A percentile compares a stretch with the other conserved stretches of the same genome.
Conservation (phyloP, 1,139 yeast species). For the Blastobotrys petasosporus region DNA sequence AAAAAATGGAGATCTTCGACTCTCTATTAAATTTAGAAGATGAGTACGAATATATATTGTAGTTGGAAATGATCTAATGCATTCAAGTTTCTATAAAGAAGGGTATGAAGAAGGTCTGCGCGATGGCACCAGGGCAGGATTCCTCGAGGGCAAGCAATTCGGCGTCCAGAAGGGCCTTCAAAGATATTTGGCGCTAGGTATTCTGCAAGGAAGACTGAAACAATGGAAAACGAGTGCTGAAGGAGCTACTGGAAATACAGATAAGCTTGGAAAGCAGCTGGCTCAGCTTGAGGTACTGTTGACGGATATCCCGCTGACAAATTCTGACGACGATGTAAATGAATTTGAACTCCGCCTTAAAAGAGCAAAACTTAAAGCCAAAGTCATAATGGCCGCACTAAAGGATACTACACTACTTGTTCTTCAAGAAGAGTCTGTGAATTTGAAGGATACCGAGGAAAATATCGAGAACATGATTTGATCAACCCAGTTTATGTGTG, state of each 20-base stretch:
- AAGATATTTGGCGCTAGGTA: constrained; percentile 58
- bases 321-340: constrained; percentile 29
- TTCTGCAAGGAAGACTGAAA: constrained; percentile 49
- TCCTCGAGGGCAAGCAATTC: constrained; percentile 64
- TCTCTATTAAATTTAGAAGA: constrained; percentile 50
- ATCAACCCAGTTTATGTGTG: too few species aligned
- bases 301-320: constrained; percentile 25
- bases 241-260: not conserved
- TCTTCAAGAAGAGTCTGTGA: constrained; percentile 24
- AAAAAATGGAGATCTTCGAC: constrained; percentile 35
- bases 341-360: constrained; percentile 28
- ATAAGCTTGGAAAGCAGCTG: constrained; percentile 16
- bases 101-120: constrained; percentile 50
- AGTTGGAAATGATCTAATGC: not conserved
- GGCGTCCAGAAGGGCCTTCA: constrained; percentile 80
- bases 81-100: constrained; percentile 45
- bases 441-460: constrained; percentile 30
- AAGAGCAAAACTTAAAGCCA: constrained; percentile 30
- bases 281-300: constrained; percentile 23
- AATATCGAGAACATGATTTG: constrained; percentile 26
- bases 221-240: constrained; percentile 28
- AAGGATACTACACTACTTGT: constrained; percentile 21
- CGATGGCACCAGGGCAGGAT: constrained; percentile 52
- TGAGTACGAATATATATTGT: constrained; percentile 26
- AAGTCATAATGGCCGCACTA: constrained; percentile 25